Base-by-base conservation (phyloP, 768 basidiomycete genomes). In the Pleurotus citrinopileatus region DNA sequence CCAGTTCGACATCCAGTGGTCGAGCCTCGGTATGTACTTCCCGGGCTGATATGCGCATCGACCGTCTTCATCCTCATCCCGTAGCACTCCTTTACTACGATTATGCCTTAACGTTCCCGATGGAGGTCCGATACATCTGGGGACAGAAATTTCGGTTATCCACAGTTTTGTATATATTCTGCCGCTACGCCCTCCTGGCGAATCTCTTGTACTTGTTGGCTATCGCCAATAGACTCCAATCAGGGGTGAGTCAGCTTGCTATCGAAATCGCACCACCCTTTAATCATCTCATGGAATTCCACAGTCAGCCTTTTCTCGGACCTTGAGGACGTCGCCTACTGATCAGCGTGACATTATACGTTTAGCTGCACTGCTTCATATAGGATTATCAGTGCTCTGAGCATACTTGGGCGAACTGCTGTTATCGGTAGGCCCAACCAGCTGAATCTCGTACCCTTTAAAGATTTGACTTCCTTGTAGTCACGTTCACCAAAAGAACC, bases 81-180 rank as follows among this genome's bases (percentile, higher is more conserved):
- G n/a, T 42, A 67, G 68, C 65, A 2, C 46, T 70, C 0, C 29
- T 72, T 1, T 72, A 63, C 43, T 72, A 69, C 42, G 70, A 72
- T 47, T 72, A 67, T 42, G 56, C 60, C 22, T 55, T 72, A 20
- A 70, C 69, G 1, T 63, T 72, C 26, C 58, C 63, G 1, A 56
- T 58, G 46, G 69, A 72, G 44, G 59, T 72, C 32, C 50, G 62
- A 40, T 68, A 70, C 43, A 60, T 73, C 9, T 71, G 70, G 71
- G 37, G 42, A 12, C 48, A 60, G n/a, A 60, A 55, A 42, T 59
- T 70, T 25, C 55, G 64, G 4, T 25, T 66, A 5, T 67, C 68
- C 6, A 70, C 66, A 0, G 42, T 64, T 20, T 64, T 70, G 19
- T 70, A 70, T 57, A 56, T 65, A 28, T 58, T 64, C 12, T 72